Conservation (phyloP, 129 eudicot genomes). For the Apium graveolens region DNA sequence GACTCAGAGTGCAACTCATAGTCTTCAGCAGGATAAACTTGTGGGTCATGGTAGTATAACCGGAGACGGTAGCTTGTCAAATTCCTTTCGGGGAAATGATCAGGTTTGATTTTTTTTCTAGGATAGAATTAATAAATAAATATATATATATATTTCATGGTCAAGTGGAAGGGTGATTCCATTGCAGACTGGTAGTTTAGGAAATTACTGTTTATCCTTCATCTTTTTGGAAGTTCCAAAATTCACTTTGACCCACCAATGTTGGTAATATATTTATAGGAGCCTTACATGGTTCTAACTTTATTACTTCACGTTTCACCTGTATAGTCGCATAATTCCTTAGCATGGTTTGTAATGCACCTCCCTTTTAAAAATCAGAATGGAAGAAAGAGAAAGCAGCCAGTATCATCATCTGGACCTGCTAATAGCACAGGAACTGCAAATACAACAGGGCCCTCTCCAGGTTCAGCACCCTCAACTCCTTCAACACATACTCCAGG, state of each 20-base stretch:
- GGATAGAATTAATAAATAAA: background rate
- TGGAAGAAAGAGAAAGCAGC: constrained; percentile 94
- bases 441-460: constrained; percentile 74
- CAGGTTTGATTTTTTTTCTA: constrained; percentile 51
- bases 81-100: constrained; percentile 86
- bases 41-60: constrained; percentile 61
- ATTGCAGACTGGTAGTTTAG: background rate
- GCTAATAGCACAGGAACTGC: constrained; percentile 97
- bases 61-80: constrained; percentile 88
- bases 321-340: constrained; percentile 15
- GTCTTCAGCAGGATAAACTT: constrained; percentile 75
- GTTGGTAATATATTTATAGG: background rate
- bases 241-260: background rate
- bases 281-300: background rate
- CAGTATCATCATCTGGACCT: constrained; percentile 84
- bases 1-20: constrained; percentile 61
- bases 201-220: no score
- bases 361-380: constrained; percentile 53
- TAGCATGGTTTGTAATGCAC: constrained; percentile 24
- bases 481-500: constrained; percentile 73
- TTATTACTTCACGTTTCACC: background rate
- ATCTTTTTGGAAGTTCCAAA: no score
- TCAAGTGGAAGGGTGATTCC: background rate
- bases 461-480: constrained; percentile 65
- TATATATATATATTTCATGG: background rate